Percentiles rank a stretch among this genome's conserved stretches.
Conservation (phyloP, 257 asterid species). For the Voacanga thouarsii region DNA sequence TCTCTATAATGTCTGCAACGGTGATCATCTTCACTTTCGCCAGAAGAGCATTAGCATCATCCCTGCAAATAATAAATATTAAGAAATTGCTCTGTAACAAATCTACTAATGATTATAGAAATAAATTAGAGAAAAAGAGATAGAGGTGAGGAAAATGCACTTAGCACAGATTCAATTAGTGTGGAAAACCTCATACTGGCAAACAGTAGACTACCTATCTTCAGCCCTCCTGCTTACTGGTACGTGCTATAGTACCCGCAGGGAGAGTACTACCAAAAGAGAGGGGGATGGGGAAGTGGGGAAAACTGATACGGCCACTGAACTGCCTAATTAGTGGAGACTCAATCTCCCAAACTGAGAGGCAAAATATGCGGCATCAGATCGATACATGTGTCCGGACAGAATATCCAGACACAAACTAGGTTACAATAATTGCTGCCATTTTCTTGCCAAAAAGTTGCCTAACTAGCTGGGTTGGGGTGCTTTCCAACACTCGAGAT, state of each 20-base stretch:
- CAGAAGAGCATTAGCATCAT: constrained; percentile 64
- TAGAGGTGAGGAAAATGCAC: neutral
- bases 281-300: too few relatives aligned
- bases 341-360: too few relatives aligned
- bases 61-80: constrained; percentile 38
- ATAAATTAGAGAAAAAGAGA: neutral
- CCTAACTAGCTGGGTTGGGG: neutral
- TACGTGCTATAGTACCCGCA: neutral
- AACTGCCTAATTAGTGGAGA: neutral
- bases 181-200: too few relatives aligned
- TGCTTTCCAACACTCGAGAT: neutral
- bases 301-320: neutral
- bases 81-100: neutral
- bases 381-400: too few relatives aligned
- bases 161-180: neutral
- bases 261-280: neutral
- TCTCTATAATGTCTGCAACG: constrained; percentile 79
- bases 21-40: constrained; percentile 64
- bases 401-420: neutral
- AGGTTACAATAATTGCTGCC: neutral
- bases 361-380: too few relatives aligned
- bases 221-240: neutral
- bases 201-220: too few relatives aligned
- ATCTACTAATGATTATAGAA: neutral
- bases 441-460: neutral